These are phyloP conservation scores for Chaetomiaceae sp. DNA, from an alignment of 2,329 filamentous ascomycete species.

Conservation along the genomic window DNA sequence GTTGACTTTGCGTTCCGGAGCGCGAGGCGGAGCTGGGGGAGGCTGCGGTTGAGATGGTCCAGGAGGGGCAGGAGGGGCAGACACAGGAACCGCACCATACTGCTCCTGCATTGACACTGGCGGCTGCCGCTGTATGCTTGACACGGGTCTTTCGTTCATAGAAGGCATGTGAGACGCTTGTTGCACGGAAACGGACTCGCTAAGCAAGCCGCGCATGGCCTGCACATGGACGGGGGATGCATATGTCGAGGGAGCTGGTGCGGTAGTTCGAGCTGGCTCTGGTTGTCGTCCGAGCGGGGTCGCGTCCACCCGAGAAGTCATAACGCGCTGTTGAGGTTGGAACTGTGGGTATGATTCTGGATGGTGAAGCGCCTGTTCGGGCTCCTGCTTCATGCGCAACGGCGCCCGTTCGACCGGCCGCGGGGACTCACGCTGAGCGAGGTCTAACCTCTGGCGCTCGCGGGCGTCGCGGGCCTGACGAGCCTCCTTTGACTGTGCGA, in stretches of 20 bases:
- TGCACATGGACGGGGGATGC: constrained; percentile 34
- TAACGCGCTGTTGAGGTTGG: constrained; percentile 38
- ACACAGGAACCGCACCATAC: constrained; percentile 15
- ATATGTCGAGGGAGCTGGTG: constrained; percentile 34
- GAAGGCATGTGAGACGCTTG: constrained; percentile 18
- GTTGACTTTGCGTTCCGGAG: constrained; percentile 55
- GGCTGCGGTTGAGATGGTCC: constrained; percentile 37
- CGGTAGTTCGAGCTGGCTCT: constrained; percentile 40
- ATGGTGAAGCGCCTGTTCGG: constrained; percentile 39
- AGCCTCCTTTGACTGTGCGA: constrained; percentile 19
- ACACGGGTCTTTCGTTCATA: constrained; percentile 34
- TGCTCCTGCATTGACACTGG: constrained; percentile 27
- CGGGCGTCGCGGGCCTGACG: constrained; percentile 21
- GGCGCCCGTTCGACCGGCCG: constrained; percentile 25
- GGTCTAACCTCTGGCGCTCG: constrained; percentile 24
- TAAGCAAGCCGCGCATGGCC: background rate
- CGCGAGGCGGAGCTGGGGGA: constrained; percentile 38
- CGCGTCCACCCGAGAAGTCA: constrained; percentile 39
- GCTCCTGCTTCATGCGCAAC: constrained; percentile 48
- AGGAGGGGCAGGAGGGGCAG: constrained; percentile 31
- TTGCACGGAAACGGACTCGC: constrained; percentile 33
- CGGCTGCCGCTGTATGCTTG: constrained; percentile 36
- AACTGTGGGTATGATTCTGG: constrained; percentile 41
- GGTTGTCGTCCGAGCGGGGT: constrained; percentile 38
- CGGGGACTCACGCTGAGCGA: constrained; percentile 29